Percentiles rank a stretch among this genome's conserved stretches.
Evolutionary conservation across 768 basidiomycete species (phyloP).

Genomic region (Suillus plorans): DNA sequence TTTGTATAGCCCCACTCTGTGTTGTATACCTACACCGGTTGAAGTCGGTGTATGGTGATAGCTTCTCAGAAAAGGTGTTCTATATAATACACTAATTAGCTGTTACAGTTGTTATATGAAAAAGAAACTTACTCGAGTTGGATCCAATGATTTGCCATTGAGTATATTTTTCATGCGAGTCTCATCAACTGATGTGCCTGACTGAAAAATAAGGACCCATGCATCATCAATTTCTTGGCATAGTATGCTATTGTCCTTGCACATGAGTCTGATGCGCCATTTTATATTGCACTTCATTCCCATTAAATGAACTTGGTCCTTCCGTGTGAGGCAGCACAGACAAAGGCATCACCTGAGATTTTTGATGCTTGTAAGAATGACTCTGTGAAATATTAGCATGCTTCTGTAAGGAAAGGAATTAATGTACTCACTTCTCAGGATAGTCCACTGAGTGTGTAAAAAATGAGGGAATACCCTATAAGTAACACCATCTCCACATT

Average conservation of each 20-base stretch:
- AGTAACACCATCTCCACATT: background rate
- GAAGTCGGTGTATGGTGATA: conserved; percentile 10
- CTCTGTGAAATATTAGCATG: conserved; percentile 1
- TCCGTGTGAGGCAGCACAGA: conserved; percentile 16
- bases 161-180: conserved; percentile 4
- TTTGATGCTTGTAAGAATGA: conserved; percentile 22
- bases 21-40: too few relatives aligned
- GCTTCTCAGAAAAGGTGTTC: conserved; percentile 29
- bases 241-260: background rate
- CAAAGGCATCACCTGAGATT: conserved; percentile 21
- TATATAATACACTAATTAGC: background rate
- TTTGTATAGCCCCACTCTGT: too few relatives aligned
- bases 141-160: background rate
- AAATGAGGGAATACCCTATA: background rate
- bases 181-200: background rate
- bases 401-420: background rate
- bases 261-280: background rate
- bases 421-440: background rate
- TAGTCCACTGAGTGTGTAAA: background rate
- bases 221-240: too few relatives aligned
- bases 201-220: background rate
- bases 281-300: conserved; percentile 11
- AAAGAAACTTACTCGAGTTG: conserved; percentile 6
- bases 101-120: too few relatives aligned
- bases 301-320: conserved; percentile 4